Percentiles rank a stretch among this genome's conserved stretches.
phyloP scores from a whole-genome alignment of 2,329 filamentous ascomycete genomes.

The Scolecobasidium constrictum region DNA sequence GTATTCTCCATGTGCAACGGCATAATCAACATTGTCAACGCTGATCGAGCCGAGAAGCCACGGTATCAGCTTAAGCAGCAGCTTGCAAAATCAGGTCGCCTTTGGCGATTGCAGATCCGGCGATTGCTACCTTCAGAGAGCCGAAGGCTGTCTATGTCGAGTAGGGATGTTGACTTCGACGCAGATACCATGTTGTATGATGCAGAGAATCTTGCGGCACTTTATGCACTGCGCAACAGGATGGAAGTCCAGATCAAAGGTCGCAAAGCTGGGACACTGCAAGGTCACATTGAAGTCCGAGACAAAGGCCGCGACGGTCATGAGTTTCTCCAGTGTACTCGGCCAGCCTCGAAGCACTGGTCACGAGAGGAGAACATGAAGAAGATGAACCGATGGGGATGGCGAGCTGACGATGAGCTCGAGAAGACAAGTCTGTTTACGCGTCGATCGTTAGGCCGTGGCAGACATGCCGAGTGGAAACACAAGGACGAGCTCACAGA shows the following conservation, averaged over 20 bases:
- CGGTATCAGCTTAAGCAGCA: constrained; percentile 7
- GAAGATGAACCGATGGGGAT: constrained; percentile 16
- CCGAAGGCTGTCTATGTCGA: background rate
- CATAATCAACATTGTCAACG: background rate
- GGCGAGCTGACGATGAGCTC: constrained; percentile 15
- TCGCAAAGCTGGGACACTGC: constrained; percentile 2
- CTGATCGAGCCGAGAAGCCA: background rate
- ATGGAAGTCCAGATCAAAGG: constrained; percentile 3
- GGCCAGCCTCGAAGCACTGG: constrained; percentile 12
- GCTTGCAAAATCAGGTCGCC: constrained; percentile 2
- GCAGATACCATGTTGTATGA: constrained; percentile 5
- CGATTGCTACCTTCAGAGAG: constrained; percentile 4
- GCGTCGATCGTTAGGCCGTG: constrained; percentile 11
- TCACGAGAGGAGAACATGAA: constrained; percentile 15
- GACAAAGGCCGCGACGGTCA: constrained; percentile 7
- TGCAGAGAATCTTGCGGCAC: background rate
- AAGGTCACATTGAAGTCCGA: constrained; percentile 1
- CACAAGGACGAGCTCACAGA: too few species aligned
- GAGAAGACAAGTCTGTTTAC: constrained; percentile 16
- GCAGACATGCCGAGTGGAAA: constrained; percentile 9
- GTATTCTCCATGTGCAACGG: background rate
- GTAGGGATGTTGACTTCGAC: constrained; percentile 1
- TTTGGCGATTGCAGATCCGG: constrained; percentile 3
- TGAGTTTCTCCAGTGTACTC: constrained; percentile 16
- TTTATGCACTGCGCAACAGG: background rate